Percentiles rank a stretch among this genome's conserved stretches.
These are phyloP conservation scores for Cladobotryum protrusum DNA, from an alignment of 2,329 filamentous ascomycete species.

Conservation along the genomic window DNA sequence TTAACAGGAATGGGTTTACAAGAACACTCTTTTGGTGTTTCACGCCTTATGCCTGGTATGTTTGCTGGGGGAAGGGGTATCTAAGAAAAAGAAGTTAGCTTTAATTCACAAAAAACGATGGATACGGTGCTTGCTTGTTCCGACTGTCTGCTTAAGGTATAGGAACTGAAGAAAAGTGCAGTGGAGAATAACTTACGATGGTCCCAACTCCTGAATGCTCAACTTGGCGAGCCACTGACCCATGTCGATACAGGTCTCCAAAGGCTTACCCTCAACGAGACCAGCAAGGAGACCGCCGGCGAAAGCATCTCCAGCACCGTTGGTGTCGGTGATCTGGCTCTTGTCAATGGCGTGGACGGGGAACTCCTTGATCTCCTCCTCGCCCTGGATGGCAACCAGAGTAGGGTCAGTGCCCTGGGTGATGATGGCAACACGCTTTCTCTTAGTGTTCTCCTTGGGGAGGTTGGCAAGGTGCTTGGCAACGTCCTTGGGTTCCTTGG, in stretches of 20 bases:
- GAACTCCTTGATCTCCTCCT: constrained; percentile 67
- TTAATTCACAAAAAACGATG: neutral
- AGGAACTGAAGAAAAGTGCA: neutral
- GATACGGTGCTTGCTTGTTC: neutral
- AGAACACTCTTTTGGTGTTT: constrained; percentile 18
- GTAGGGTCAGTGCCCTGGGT: constrained; percentile 94
- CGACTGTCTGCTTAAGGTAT: neutral
- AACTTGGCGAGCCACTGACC: constrained; percentile 94
- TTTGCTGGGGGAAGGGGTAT: constrained; percentile 77
- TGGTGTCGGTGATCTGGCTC: constrained; percentile 87
- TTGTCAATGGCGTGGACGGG: constrained; percentile 72
- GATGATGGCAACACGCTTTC: constrained; percentile 80
- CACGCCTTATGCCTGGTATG: constrained; percentile 48
- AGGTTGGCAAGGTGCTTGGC: constrained; percentile 79
- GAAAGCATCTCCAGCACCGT: constrained; percentile 94
- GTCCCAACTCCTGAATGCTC: constrained; percentile 91
- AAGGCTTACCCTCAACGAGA: constrained; percentile 73
- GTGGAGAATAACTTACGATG: constrained; percentile 64
- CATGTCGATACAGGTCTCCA: constrained; percentile 77
- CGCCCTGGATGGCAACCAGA: constrained; percentile 69
- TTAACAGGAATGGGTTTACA: constrained; percentile 19
- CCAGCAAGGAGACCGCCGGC: constrained; percentile 91
- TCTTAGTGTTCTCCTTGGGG: constrained; percentile 84
- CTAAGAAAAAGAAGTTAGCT: constrained; percentile 33
- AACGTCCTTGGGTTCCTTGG: constrained; percentile 75